These are phyloP conservation scores for Rhizophora mangle DNA, from an alignment of 345 rosid genomes.

Conservation along the genomic window DNA sequence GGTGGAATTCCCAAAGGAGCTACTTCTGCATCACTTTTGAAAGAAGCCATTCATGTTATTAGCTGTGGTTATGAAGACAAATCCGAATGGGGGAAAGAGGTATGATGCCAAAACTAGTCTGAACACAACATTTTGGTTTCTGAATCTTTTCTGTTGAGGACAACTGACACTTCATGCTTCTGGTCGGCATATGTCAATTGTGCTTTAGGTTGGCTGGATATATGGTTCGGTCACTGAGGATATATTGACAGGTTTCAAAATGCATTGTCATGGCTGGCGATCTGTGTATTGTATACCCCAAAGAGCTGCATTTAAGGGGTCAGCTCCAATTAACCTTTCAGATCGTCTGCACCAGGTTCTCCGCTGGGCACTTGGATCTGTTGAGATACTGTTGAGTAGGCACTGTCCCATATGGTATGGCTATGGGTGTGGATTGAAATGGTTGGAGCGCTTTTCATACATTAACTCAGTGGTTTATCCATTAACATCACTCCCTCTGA, in stretches of 20 bases:
- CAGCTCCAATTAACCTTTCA: constrained; percentile 72
- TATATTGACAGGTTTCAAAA: constrained; percentile 71
- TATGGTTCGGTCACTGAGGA: constrained; percentile 82
- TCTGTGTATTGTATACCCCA: constrained; percentile 63
- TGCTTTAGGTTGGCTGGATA: constrained; percentile 63
- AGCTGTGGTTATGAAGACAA: constrained; percentile 73
- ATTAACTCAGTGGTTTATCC: constrained; percentile 63
- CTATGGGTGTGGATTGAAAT: constrained; percentile 60
- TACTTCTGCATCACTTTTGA: constrained; percentile 51
- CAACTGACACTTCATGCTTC: constrained; percentile 1
- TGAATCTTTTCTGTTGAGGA: not conserved
- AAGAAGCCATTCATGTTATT: constrained; percentile 69
- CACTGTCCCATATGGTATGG: constrained; percentile 80
- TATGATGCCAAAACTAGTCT: constrained; percentile 13
- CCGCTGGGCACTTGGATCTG: constrained; percentile 72
- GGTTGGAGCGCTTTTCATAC: constrained; percentile 63
- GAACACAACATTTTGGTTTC: not conserved
- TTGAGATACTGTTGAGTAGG: constrained; percentile 65
- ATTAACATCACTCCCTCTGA: constrained; percentile 59
- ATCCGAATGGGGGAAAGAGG: constrained; percentile 74
- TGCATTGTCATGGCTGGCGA: constrained; percentile 79
- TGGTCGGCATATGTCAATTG: not conserved
- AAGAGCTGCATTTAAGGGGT: constrained; percentile 66
- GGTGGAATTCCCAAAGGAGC: constrained; percentile 54
- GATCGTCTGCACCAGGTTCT: constrained; percentile 77